These are phyloP conservation scores for Athelia sp. DNA, from an alignment of 1,284 basidiomycete species.

Conservation along the genomic window DNA sequence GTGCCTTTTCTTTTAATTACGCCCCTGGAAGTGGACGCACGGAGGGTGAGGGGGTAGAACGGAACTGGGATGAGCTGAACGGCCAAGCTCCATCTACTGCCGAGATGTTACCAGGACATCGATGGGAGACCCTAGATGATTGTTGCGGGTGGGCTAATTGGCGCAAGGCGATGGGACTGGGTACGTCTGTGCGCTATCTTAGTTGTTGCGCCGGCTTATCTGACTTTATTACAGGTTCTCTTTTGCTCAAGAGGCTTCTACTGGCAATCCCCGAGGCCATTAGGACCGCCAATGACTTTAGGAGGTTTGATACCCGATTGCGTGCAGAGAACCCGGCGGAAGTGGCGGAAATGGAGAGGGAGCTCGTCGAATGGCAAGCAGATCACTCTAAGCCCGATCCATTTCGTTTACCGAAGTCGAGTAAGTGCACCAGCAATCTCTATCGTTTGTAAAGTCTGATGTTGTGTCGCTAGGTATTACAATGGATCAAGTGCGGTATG, in stretches of 20 bases:
- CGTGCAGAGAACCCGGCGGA: background rate
- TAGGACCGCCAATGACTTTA: slow-evolving; percentile 7
- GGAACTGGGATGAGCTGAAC: slow-evolving; percentile 14
- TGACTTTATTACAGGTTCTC: background rate
- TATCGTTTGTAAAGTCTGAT: background rate
- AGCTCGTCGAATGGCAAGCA: slow-evolving; percentile 18
- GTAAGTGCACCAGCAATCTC: slow-evolving; percentile 2
- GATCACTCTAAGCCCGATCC: slow-evolving; percentile 17
- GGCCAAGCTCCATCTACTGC: slow-evolving; percentile 8
- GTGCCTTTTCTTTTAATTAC: slow-evolving; percentile 12
- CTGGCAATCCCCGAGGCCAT: background rate
- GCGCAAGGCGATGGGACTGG: background rate
- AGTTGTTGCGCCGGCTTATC: background rate
- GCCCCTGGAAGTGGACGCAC: slow-evolving; percentile 13
- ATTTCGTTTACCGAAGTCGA: slow-evolving; percentile 8
- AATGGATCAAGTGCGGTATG: slow-evolving; percentile 7
- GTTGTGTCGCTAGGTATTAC: slow-evolving; percentile 3
- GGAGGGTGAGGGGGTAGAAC: slow-evolving; percentile 19
- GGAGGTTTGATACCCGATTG: slow-evolving; percentile 1
- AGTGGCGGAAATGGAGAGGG: slow-evolving; percentile 12
- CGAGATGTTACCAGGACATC: slow-evolving; percentile 13
- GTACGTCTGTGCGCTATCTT: background rate
- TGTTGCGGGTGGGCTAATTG: slow-evolving; percentile 1
- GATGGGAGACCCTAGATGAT: slow-evolving; percentile 1
- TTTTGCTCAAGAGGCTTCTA: background rate